phyloP scores from a whole-genome alignment of 139 green algal species.

The Gonium pectorale region DNA sequence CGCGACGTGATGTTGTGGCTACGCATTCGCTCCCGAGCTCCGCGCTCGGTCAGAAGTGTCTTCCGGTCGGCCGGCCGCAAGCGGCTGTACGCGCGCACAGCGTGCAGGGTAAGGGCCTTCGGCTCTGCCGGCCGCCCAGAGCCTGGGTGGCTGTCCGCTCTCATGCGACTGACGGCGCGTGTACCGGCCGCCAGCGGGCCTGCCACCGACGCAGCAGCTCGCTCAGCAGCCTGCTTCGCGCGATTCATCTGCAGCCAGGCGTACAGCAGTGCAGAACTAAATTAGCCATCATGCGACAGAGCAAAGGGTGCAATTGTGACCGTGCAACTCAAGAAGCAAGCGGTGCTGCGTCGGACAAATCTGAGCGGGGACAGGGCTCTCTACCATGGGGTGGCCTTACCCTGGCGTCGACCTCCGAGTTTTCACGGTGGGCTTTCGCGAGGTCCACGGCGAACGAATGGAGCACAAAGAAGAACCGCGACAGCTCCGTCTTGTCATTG shows the following conservation, averaged over 20 bases:
- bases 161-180: not conserved
- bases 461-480: constrained; percentile 63
- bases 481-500: constrained; percentile 45
- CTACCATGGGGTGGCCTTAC: no score
- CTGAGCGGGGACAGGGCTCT: no score
- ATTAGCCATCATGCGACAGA: no score
- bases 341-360: no score
- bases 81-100: constrained; percentile 15
- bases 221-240: not conserved
- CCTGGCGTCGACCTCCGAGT: constrained; percentile 55
- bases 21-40: constrained; percentile 46
- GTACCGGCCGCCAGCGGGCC: not conserved
- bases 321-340: no score
- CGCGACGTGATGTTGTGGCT: constrained; percentile 59
- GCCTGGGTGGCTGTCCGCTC: constrained; percentile 18
- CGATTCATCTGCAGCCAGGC: no score
- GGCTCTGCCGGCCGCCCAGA: no score
- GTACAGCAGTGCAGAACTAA: no score
- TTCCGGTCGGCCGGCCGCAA: constrained; percentile 17
- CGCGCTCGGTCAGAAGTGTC: constrained; percentile 59
- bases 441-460: constrained; percentile 58
- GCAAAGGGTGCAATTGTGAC: no score
- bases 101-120: constrained; percentile 13
- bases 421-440: constrained; percentile 56
- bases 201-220: no score